phyloP scores from a whole-genome alignment of 257 asterid species.

The Primulina eburnea region DNA sequence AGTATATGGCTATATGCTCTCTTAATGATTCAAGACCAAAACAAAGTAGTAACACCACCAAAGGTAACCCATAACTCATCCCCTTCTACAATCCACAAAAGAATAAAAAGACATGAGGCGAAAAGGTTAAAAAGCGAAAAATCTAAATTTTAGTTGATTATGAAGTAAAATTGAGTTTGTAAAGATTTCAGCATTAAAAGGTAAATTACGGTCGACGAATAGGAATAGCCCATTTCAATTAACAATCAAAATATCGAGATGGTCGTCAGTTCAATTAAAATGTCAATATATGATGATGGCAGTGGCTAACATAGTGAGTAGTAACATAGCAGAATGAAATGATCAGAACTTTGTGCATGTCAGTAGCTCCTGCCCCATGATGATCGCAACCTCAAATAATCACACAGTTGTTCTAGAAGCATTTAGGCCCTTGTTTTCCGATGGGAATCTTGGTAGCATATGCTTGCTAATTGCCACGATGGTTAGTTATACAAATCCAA shows the following conservation, averaged over 20 bases:
- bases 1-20: conserved; percentile 19
- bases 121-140: background rate
- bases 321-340: background rate
- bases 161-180: conserved; percentile 4
- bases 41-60: conserved; percentile 19
- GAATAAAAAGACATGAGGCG: background rate
- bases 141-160: background rate
- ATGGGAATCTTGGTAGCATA: conserved; percentile 2
- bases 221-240: background rate
- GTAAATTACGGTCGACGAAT: background rate
- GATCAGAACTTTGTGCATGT: background rate
- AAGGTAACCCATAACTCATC: conserved; percentile 3
- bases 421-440: conserved; percentile 4
- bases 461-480: background rate
- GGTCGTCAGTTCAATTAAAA: background rate
- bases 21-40: conserved; percentile 12
- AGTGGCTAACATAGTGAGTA: too few relatives aligned
- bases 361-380: background rate
- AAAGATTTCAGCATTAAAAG: background rate
- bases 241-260: background rate
- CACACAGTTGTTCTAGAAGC: conserved; percentile 6
- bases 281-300: background rate
- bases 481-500: conserved; percentile 10
- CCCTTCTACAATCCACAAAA: background rate
- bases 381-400: background rate